These are phyloP conservation scores for Solanum sitiens DNA, from an alignment of 257 asterid species.

Conservation along the genomic window DNA sequence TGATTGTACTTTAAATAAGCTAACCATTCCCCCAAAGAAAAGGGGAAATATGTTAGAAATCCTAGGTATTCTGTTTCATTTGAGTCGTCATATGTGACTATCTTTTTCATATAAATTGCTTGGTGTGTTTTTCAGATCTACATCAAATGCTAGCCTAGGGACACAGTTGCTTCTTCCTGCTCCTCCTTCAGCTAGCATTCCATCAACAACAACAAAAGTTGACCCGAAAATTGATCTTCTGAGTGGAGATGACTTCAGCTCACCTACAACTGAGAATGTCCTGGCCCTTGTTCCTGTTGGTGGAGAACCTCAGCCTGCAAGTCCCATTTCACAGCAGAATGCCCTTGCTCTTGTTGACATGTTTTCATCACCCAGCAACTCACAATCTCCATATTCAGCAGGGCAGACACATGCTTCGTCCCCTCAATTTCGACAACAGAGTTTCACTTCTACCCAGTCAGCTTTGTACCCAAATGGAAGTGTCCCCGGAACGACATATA, in stretches of 20 bases:
- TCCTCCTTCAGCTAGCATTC: slow-evolving; percentile 45
- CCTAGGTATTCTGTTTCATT: neutral
- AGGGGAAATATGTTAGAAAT: neutral
- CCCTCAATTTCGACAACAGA: slow-evolving; percentile 51
- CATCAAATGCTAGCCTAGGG: slow-evolving; percentile 49
- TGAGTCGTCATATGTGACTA: neutral
- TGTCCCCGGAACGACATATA: slow-evolving; percentile 29
- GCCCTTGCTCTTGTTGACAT: slow-evolving; percentile 91
- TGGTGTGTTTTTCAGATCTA: slow-evolving; percentile 35
- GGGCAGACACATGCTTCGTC: slow-evolving; percentile 54
- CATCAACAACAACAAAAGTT: slow-evolving; percentile 29
- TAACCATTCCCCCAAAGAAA: neutral
- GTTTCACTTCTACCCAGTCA: slow-evolving; percentile 32
- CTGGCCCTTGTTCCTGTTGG: slow-evolving; percentile 84
- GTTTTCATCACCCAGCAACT: slow-evolving; percentile 44
- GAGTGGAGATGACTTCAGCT: slow-evolving; percentile 89
- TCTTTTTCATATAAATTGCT: neutral
- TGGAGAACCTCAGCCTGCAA: slow-evolving; percentile 61
- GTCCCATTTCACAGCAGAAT: slow-evolving; percentile 67
- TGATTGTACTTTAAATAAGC: neutral
- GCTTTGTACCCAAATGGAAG: slow-evolving; percentile 48
- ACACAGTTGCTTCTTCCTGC: slow-evolving; percentile 51
- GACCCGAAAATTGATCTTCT: slow-evolving; percentile 75
- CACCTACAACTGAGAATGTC: slow-evolving; percentile 33
- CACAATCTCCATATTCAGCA: slow-evolving; percentile 24